Evolutionary conservation across 345 rosid species (phyloP), one percentile per base, ranked within the genome.

Genomic region (Citrus inodora): DNA sequence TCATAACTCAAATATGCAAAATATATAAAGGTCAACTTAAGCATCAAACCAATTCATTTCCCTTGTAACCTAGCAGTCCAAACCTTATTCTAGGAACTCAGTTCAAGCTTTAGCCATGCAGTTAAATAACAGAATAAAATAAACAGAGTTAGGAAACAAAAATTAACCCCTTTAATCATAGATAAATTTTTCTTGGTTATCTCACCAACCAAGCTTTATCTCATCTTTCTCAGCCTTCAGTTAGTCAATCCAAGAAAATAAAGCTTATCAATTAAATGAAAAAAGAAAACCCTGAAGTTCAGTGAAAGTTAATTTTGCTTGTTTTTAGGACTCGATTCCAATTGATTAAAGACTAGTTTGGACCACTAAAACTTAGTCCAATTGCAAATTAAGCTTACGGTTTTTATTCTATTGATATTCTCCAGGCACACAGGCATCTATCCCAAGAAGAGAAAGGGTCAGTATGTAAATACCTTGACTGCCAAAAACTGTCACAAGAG

Each of bases 401-500:
- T 27, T 48, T 66, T 51, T 67, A 70, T 13, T 72, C 1, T 42
- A 48, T 53, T 59, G 72, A 53, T 70, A 48, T 74, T 73, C 69
- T 66, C 79, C 85, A 92, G 91, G 92, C 82, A 28, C 93, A 88
- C 78, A 77, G 40, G 75, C 88, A 79, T 48, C 77, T 87, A 76
- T 77, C 93, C 33, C 93, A 87, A 74, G 96, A 90, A 33, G 94
- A 92, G 77, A 93, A 86, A 76, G 88, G 83, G 21, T 81, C 82
- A 37, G 89, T 90, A 80, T 90, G 98, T 80, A 90, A 84, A 42
- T 86, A 93, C 84, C 88, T 93, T 71, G 87, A 86, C 80, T 93
- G 98, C 86, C 92, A 92, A 58, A 88, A 86, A 76, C 86, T 93
- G 22, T 92, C 98, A 28, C 93, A 92, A 73, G 90, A 84, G 71